Evolutionary conservation across 441 rosid species (phyloP), one percentile per base, ranked within the genome.

Genomic region (Syzygium malaccense): DNA sequence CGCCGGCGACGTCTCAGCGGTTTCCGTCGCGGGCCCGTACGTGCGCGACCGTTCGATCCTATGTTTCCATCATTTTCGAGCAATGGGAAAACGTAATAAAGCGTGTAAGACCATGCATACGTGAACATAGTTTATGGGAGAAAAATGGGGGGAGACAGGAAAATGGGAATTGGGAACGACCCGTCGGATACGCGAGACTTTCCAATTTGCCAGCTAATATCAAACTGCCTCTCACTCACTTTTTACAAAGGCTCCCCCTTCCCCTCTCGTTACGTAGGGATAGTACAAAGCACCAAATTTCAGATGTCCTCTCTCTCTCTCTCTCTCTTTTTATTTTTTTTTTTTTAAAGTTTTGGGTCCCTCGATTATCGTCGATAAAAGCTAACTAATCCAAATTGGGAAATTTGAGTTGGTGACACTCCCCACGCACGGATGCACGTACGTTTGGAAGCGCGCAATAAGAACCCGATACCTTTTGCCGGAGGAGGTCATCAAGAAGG

Each of bases 181-280:
- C 68, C 84, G n/a, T 54, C 25, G 49, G 25, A 23, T 53, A 30
- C 79, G 55, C 13, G 30, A 79, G 56, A 79, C 89, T 55, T 87
- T 19, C 68, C 57, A 7, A 66, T 25, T 71, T 53, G 89, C 86
- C 89, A 88, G 89, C 89, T 88, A 83, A 55, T 60, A 83, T 83
- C 71, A 55, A 83, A 88, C 86, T 88, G 85, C 79, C 87, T 45
- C 55, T 62, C 87, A 62, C 68, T 86, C 62, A 1, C 86, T 54
- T 54, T 54, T 19, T 55, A 30, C 45, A 20, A 71, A 19, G 49
- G 7, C 78, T 13, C 78, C 18, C 20, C 23, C 45, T 6, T 20
- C 0, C 25, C 45, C 25, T 32, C 45, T 32, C 78, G 4, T 68
- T 68, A 33, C 78, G 78, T 33, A 33, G 78, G 19, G 7, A 68